Conservation (phyloP, 192 early-diverging fungal species). For the Coemansia sp. region DNA sequence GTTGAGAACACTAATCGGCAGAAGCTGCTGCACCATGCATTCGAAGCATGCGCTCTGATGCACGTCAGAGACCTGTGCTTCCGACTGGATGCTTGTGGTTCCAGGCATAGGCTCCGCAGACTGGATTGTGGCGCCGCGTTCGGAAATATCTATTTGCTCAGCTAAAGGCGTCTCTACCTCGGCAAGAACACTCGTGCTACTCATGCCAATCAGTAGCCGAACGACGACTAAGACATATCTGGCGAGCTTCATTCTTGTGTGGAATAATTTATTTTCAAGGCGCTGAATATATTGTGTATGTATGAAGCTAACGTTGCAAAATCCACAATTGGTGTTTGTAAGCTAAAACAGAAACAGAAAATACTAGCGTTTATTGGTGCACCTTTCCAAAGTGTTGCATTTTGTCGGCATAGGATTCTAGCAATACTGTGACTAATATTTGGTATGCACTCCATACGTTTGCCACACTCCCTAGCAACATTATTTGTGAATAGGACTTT, state of each 20-base stretch:
- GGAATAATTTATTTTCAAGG: not conserved
- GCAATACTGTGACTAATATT: conserved; percentile 1
- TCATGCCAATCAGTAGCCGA: conserved; percentile 3
- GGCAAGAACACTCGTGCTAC: conserved; percentile 3
- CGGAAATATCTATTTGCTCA: not conserved
- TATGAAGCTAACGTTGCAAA: not conserved
- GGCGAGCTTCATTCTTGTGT: not conserved
- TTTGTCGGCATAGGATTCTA: not conserved
- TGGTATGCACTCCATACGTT: conserved; percentile 15
- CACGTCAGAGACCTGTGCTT: not conserved
- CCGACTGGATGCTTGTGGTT: not conserved
- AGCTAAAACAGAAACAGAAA: not conserved
- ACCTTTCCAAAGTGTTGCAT: not conserved
- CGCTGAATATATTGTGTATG: too few species aligned
- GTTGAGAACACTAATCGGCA: conserved; percentile 6
- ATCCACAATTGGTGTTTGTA: not conserved
- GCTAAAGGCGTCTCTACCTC: not conserved
- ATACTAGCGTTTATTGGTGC: not conserved
- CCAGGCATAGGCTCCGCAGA: too few species aligned
- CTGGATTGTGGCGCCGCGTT: conserved; percentile 11
- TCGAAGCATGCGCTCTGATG: conserved; percentile 15
- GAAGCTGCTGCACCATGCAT: conserved; percentile 19
- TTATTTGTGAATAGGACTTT: not conserved
- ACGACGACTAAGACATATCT: conserved; percentile 11
- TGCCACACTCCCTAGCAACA: not conserved